phyloP scores from a whole-genome alignment of 2,329 filamentous ascomycete genomes.

The Plenodomus tracheiphilus region DNA sequence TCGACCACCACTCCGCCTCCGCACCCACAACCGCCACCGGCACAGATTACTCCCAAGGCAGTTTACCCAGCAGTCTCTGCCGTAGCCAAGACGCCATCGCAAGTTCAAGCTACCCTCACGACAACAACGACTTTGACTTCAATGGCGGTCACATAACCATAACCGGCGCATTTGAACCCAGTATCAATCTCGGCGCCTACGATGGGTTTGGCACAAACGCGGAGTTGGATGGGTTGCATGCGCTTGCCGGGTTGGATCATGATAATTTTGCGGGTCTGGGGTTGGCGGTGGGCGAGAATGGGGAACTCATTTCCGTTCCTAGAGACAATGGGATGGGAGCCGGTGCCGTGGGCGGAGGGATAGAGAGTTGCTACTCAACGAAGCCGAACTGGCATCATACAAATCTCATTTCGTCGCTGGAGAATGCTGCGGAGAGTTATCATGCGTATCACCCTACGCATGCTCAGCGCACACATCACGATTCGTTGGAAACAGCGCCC shows the following conservation, averaged over 20 bases:
- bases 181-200: slow-evolving; percentile 30
- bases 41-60: slow-evolving; percentile 34
- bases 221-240: slow-evolving; percentile 10
- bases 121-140: slow-evolving; percentile 47
- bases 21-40: slow-evolving; percentile 17
- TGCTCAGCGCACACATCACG: too few relatives aligned
- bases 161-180: slow-evolving; percentile 39
- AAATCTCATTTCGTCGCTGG: slow-evolving; percentile 24
- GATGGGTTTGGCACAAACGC: slow-evolving; percentile 11
- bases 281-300: slow-evolving; percentile 13
- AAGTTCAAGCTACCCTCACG: slow-evolving; percentile 18
- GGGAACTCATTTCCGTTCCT: slow-evolving; percentile 14
- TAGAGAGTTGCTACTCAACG: slow-evolving; percentile 20
- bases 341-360: background rate
- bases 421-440: slow-evolving; percentile 21
- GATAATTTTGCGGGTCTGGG: slow-evolving; percentile 19
- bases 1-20: slow-evolving; percentile 26
- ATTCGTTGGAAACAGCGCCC: too few relatives aligned
- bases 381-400: slow-evolving; percentile 27
- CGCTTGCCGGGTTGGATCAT: background rate
- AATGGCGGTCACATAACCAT: slow-evolving; percentile 46
- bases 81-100: slow-evolving; percentile 25
- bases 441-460: background rate
- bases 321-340: slow-evolving; percentile 3
- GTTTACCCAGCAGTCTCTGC: slow-evolving; percentile 17